These are phyloP conservation scores for Allium fistulosum DNA, from an alignment of 106 monocot genomes.

Conservation along the genomic window DNA sequence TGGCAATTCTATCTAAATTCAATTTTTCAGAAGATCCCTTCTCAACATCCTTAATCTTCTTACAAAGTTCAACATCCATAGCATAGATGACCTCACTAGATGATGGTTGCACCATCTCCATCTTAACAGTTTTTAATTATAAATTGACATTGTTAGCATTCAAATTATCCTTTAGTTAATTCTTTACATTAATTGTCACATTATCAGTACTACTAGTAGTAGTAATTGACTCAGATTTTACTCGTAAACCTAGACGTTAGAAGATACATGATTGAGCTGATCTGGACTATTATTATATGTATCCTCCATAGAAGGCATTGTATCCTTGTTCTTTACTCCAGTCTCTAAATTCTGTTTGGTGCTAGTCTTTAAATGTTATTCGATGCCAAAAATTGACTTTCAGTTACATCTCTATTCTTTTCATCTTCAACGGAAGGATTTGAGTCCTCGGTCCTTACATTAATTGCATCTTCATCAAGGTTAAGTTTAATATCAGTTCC, in stretches of 20 bases:
- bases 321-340: no score
- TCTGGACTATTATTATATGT: slow-evolving; percentile 15
- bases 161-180: slow-evolving; percentile 84
- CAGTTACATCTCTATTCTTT: slow-evolving; percentile 2
- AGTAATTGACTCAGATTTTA: no score
- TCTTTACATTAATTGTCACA: slow-evolving; percentile 81
- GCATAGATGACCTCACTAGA: no score
- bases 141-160: no score
- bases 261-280: slow-evolving; percentile 71
- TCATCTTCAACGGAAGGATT: slow-evolving; percentile 12
- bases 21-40: slow-evolving; percentile 55
- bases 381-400: neutral
- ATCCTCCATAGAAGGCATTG: slow-evolving; percentile 33
- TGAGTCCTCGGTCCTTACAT: slow-evolving; percentile 5
- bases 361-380: slow-evolving; percentile 1
- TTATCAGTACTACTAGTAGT: no score
- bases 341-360: neutral
- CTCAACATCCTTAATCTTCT: slow-evolving; percentile 36
- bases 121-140: no score
- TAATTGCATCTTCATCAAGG: slow-evolving; percentile 3
- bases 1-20: slow-evolving; percentile 77
- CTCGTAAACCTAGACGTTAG: slow-evolving; percentile 67
- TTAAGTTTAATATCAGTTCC: no score
- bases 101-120: no score
- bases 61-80: slow-evolving; percentile 29